phyloP scores from a whole-genome alignment of 345 rosid genomes.

The Boechera divaricarpa region DNA sequence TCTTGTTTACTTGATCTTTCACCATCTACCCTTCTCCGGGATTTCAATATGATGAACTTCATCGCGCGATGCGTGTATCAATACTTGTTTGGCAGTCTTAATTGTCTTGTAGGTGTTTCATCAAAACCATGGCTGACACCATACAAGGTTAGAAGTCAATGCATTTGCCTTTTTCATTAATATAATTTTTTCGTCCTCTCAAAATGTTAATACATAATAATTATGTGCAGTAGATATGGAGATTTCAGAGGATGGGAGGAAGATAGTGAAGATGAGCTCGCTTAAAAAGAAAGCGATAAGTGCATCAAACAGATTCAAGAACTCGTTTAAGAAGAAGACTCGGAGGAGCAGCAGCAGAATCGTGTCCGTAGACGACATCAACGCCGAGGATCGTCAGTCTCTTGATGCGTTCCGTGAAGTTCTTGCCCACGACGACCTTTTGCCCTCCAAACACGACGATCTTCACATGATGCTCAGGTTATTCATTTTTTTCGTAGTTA shows the following conservation, averaged over 20 bases:
- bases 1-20: slow-evolving; percentile 5
- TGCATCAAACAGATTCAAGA: slow-evolving; percentile 78
- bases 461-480: slow-evolving; percentile 86
- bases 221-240: slow-evolving; percentile 47
- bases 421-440: slow-evolving; percentile 63
- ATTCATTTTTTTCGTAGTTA: not conserved
- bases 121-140: slow-evolving; percentile 55
- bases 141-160: slow-evolving; percentile 43
- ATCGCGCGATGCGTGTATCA: not conserved
- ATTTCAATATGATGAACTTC: not conserved
- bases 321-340: slow-evolving; percentile 66
- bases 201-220: slow-evolving; percentile 3
- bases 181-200: not conserved
- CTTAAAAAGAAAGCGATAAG: slow-evolving; percentile 76
- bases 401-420: slow-evolving; percentile 78
- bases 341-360: slow-evolving; percentile 65
- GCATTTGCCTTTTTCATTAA: slow-evolving; percentile 6
- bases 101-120: slow-evolving; percentile 32
- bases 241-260: slow-evolving; percentile 66
- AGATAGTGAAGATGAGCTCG: slow-evolving; percentile 65
- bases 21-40: not conserved
- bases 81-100: slow-evolving; percentile 14
- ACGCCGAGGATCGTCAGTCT: slow-evolving; percentile 70
- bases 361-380: slow-evolving; percentile 58
- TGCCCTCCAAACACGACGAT: slow-evolving; percentile 79